These are phyloP conservation scores for Fraxinus sp. DNA, from an alignment of 305 asterid genomes.

Conservation along the genomic window DNA sequence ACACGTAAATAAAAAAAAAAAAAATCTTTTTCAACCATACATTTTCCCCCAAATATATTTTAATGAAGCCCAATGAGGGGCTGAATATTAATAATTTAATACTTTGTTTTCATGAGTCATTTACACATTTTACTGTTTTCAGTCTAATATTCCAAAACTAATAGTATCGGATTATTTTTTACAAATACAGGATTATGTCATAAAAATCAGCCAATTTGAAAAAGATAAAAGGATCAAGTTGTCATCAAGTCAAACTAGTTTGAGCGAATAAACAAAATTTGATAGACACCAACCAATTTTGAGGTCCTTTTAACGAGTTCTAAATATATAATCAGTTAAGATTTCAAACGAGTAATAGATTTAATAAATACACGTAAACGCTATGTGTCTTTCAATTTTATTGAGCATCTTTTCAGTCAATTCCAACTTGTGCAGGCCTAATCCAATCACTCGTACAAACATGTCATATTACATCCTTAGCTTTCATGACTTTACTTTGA, in stretches of 20 bases:
- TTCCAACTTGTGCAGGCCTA: background rate
- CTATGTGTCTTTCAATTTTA: background rate
- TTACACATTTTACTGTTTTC: too few species aligned
- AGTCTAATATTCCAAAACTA: background rate
- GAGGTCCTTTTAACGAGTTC: background rate
- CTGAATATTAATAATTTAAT: too few species aligned
- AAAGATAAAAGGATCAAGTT: background rate
- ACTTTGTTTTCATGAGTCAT: too few species aligned
- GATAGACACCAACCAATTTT: background rate
- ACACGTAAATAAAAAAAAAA: too few species aligned
- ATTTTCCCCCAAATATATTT: too few species aligned
- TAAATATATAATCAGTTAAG: too few species aligned
- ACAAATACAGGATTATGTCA: background rate
- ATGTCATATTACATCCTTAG: background rate
- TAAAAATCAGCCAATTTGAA: background rate
- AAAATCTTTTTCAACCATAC: too few species aligned
- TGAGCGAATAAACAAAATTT: background rate
- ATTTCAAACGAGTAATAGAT: background rate
- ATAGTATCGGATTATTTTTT: background rate
- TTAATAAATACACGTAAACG: background rate
- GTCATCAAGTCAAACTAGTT: background rate
- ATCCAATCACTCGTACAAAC: background rate
- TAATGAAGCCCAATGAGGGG: too few species aligned
- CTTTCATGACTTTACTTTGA: background rate
- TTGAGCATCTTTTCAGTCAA: background rate